These are phyloP conservation scores for Angomonas ambiguus DNA, from an alignment of 208 protist genomes.

Conservation along the genomic window DNA sequence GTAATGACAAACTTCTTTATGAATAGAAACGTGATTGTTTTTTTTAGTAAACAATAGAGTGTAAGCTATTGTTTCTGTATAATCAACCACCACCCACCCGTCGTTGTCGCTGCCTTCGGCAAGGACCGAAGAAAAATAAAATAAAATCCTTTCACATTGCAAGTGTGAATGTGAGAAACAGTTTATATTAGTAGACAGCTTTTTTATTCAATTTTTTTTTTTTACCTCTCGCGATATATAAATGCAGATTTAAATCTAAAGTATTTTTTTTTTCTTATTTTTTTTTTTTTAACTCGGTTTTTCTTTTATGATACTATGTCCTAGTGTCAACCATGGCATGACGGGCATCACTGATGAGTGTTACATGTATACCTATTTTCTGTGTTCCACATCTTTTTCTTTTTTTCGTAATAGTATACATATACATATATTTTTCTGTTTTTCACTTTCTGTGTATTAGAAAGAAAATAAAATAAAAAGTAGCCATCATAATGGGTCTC, in stretches of 20 bases:
- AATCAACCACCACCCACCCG: too few species aligned
- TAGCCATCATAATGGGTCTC: not conserved
- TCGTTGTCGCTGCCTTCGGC: too few species aligned
- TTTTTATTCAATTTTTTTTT: not conserved
- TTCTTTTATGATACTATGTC: not conserved
- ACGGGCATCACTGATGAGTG: too few species aligned
- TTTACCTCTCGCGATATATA: not conserved
- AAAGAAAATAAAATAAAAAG: conserved; percentile 1
- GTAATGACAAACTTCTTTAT: not conserved
- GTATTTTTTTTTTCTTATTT: not conserved
- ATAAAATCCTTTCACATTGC: too few species aligned
- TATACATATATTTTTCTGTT: not conserved
- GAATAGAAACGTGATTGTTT: too few species aligned
- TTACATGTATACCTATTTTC: not conserved
- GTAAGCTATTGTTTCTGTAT: too few species aligned
- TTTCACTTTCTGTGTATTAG: not conserved
- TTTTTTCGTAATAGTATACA: not conserved
- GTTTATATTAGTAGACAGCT: too few species aligned
- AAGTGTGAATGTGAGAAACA: too few species aligned
- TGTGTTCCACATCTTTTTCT: not conserved
- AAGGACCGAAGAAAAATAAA: too few species aligned
- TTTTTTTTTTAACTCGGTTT: not conserved
- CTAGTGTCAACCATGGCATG: not conserved
- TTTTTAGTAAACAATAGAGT: conserved; percentile 2
- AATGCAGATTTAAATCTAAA: not conserved